Evolutionary conservation across 2,329 filamentous ascomycete species (phyloP), one percentile per base, ranked within the genome.

Genomic region (Lachnellula occidentalis): DNA sequence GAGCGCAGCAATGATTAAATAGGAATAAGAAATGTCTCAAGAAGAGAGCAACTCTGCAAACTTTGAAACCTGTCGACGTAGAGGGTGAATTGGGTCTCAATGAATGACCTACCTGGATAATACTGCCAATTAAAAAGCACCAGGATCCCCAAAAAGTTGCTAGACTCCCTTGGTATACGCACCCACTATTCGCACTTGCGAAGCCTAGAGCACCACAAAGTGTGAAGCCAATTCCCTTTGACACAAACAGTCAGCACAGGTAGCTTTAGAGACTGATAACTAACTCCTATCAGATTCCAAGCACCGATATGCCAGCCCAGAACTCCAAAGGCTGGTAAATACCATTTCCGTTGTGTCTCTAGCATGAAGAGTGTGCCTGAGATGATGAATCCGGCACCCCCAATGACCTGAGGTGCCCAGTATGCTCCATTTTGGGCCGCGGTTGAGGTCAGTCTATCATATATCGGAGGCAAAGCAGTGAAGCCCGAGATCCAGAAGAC

Each of bases 291-390:
- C 2, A 85, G 67, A 61, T 87, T 87, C 82, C 83, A 87, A 8
- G 78, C 67, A 0, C 82, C 84, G 60, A 88, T 79, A 66, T 87
- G 82, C 85, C 84, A 87, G 3, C 84, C 84, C 1, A 88, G 72
- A 0, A 81, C 72, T 3, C 68, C 64, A 3, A 72, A 73, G 0
- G 81, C 80, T 0, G 85, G 83, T 12, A 73, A 70, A 61, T 80
- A 87, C 84, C 85, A 88, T 45, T 73, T 77, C 41, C 74, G 66
- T 67, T 87, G 84, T 2, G 82, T 85, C 67, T 88, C 85, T 7
- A 87, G 63, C 77, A 86, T 86, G 68, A 86, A 87, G 1, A 87
- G 68, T 2, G 72, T 63, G 21, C 77, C 73, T 6, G 74, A 85
- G 22, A 83, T 63, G 56, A 86, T 78, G 68, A 88, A 87, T 4